Percentiles rank a stretch among this genome's conserved stretches.
Conservation (phyloP, 495 filamentous ascomycete species). For the Amniculicola lignicola region DNA sequence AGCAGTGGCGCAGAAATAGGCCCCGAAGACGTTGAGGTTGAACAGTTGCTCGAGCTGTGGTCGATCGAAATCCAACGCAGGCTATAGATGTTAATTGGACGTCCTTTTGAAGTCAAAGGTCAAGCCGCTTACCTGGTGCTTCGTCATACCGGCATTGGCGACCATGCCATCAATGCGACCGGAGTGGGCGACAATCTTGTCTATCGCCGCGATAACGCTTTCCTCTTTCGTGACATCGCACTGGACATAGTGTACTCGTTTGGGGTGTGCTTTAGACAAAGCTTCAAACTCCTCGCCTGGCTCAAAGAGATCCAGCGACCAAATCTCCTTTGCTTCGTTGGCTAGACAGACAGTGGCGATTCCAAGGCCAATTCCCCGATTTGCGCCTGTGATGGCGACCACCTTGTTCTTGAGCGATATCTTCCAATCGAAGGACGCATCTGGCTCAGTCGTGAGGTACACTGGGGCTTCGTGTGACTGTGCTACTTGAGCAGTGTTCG, state of each 20-base stretch:
- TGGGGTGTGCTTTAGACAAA: slow-evolving; percentile 38
- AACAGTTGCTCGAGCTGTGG: slow-evolving; percentile 45
- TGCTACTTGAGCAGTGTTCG: background rate
- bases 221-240: slow-evolving; percentile 46
- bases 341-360: slow-evolving; percentile 28
- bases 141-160: slow-evolving; percentile 51
- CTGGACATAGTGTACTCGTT: slow-evolving; percentile 43
- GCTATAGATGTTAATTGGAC: no score
- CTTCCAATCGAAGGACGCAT: slow-evolving; percentile 28
- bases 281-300: slow-evolving; percentile 43
- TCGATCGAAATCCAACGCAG: slow-evolving; percentile 44
- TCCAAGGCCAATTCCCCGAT: slow-evolving; percentile 24
- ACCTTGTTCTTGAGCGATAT: slow-evolving; percentile 35
- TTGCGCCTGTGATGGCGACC: slow-evolving; percentile 24
- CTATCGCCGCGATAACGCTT: slow-evolving; percentile 43
- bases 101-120: no score
- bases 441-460: slow-evolving; percentile 27
- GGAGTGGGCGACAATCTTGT: slow-evolving; percentile 44
- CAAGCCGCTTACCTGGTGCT: no score
- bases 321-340: slow-evolving; percentile 43
- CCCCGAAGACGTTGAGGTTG: slow-evolving; percentile 49
- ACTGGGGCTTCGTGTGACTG: slow-evolving; percentile 1
- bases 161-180: slow-evolving; percentile 52
- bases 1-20: slow-evolving; percentile 43
- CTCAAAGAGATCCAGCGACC: slow-evolving; percentile 47